Percentiles rank a stretch among this genome's conserved stretches.
Conservation (phyloP, 1,284 basidiomycete species). For the Puccinia triticina region DNA sequence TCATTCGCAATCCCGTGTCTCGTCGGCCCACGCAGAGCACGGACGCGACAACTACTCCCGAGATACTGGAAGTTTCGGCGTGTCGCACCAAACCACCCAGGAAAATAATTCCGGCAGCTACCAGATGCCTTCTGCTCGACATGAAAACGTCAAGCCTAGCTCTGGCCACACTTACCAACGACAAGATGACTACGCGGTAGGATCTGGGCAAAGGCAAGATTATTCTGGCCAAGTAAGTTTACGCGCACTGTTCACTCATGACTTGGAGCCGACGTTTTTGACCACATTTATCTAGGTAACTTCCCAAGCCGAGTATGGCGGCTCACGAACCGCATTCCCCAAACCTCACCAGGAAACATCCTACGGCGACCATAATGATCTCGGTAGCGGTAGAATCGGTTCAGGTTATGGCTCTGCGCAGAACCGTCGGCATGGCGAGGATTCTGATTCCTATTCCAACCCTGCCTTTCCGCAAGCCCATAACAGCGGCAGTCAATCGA, state of each 20-base stretch:
- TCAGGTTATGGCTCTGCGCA: background rate
- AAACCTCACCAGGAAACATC: conserved; percentile 17
- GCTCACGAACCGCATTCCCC: conserved; percentile 5
- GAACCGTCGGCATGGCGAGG: background rate
- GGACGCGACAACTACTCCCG: background rate
- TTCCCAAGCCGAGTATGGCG: background rate
- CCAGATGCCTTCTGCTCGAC: conserved; percentile 9
- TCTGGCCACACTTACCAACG: background rate
- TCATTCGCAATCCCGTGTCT: background rate
- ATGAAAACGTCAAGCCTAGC: background rate
- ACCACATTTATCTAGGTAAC: background rate
- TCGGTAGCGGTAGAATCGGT: background rate
- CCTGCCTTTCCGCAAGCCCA: conserved; percentile 18
- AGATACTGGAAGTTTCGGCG: conserved; percentile 9
- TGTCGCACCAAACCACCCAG: background rate
- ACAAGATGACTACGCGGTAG: background rate
- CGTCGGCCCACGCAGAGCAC: background rate
- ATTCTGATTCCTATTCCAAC: background rate
- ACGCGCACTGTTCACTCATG: background rate
- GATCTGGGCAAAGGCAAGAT: conserved; percentile 4
- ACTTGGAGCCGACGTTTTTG: background rate
- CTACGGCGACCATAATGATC: conserved; percentile 5
- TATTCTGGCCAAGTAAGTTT: background rate
- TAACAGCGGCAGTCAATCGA: background rate
- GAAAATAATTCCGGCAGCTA: background rate